Evolutionary conservation across 2,329 filamentous ascomycete species (phyloP), one percentile per base, ranked within the genome.

Genomic region (Alternaria brassicicola): DNA sequence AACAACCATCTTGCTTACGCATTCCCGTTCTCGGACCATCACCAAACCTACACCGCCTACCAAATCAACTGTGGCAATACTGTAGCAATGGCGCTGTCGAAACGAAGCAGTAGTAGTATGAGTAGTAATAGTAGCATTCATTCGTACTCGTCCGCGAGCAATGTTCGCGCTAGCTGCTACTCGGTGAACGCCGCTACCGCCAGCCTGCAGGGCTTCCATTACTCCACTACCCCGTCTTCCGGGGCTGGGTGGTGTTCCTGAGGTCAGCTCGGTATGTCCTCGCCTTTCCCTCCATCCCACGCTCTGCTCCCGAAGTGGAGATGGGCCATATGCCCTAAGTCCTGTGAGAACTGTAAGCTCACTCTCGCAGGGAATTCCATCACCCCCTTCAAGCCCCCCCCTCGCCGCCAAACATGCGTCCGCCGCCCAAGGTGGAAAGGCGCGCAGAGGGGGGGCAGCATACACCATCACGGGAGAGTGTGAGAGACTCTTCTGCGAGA

Each of bases 401-500:
- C 89, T 92, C 85, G 88, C 88, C 83, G 55, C 55, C 55, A 58
- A 52, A 55, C 45, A 58, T 31, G 45, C 55, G 47, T 50, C 55
- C 36, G 21, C 55, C 45, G 88, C 88, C 78, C 82, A 90, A 76
- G 68, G 60, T 67, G 68, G 70, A 67, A 66, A 67, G 75, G 80
- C 79, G 78, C 77, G 79, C 72, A 82, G 79, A 89, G 90, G 90
- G 91, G 93, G 93, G 92, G 93, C 93, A 89, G 88, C 92, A 90
- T 88, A 91, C 82, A 89, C 89, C 84, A 96, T 97, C 86, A 93
- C 90, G 91, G 93, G 90, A 93, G 93, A 97, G 92, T 96, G 93
- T 97, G 93, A 97, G 93, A 97, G 93, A 86, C 94, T 97, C 89
- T 96, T 97, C 88, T 97, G 93, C 84, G 92, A 94, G 89, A 89